Percentiles rank a stretch among this genome's conserved stretches.
Evolutionary conservation across 306 rosid species (phyloP).

Genomic region (Spatholobus suberectus): DNA sequence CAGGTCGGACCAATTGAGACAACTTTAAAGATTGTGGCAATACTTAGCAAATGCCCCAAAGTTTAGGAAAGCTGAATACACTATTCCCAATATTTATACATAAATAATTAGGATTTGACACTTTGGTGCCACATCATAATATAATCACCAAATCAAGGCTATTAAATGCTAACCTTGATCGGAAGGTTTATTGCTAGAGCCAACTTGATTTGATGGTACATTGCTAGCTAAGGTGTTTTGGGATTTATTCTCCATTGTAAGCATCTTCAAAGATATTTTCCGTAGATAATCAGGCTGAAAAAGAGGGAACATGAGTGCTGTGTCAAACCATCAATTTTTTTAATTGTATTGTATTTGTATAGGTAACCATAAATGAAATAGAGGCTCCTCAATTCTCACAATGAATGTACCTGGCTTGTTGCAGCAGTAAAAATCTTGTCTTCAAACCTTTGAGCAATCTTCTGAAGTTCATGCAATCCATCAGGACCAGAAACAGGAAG

Average conservation of each 20-base stretch:
- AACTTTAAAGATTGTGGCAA: background rate
- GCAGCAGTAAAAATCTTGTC: conserved; percentile 74
- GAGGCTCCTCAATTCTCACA: background rate
- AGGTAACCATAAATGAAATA: conserved; percentile 5
- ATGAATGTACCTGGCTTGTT: conserved; percentile 63
- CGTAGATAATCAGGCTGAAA: conserved; percentile 54
- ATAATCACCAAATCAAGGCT: background rate
- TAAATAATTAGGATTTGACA: conserved; percentile 20
- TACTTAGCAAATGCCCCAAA: conserved; percentile 9
- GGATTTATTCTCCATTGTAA: conserved; percentile 64
- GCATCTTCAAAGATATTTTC: conserved; percentile 52
- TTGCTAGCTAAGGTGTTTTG: conserved; percentile 48
- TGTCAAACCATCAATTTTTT: conserved; percentile 4
- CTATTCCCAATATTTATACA: conserved; percentile 1
- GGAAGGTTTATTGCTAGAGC: conserved; percentile 55
- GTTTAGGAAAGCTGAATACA: background rate
- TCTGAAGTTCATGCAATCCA: conserved; percentile 64
- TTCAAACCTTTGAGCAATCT: conserved; percentile 82
- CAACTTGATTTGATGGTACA: conserved; percentile 55
- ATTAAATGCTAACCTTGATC: conserved; percentile 63
- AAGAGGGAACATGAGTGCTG: background rate
- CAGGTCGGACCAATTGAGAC: too few species aligned
- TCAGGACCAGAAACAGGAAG: conserved; percentile 67
- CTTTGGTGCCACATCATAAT: background rate
- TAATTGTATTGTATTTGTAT: background rate